phyloP scores from a whole-genome alignment of 805 yeast species.

The Ogataea polymorpha region DNA sequence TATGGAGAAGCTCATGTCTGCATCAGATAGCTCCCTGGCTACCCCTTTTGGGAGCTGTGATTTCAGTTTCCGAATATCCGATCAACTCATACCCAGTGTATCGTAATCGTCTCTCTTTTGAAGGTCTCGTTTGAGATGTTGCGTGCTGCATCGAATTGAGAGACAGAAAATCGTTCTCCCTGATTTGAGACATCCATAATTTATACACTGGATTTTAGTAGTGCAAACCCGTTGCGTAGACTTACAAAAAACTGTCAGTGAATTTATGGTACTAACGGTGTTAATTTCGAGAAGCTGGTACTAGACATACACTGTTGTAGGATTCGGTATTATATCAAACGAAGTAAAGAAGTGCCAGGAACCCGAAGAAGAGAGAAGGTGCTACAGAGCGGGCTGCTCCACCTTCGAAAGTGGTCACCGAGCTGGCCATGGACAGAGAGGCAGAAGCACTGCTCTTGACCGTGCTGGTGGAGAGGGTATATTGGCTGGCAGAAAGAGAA shows the following conservation, averaged over 20 bases:
- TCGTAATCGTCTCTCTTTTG: conserved; percentile 99
- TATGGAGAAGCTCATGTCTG: no score
- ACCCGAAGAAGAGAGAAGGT: conserved; percentile 1
- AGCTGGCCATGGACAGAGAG: background rate
- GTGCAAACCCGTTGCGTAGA: background rate
- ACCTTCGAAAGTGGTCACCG: conserved; percentile 1
- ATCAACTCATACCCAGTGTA: conserved; percentile 97
- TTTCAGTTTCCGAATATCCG: conserved; percentile 80
- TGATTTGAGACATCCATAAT: conserved; percentile 56
- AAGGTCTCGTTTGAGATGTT: conserved; percentile 92
- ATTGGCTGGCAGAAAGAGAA: background rate
- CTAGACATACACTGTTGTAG: no score
- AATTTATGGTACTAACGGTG: no score
- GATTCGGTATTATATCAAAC: background rate
- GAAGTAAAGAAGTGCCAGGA: conserved; percentile 1
- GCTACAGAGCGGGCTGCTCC: background rate
- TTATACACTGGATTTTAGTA: background rate
- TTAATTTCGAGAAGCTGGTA: no score
- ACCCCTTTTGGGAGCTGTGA: conserved; percentile 96
- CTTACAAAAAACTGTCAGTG: no score
- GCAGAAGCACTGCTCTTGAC: no score
- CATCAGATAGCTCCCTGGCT: conserved; percentile 20
- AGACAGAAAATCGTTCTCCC: conserved; percentile 91
- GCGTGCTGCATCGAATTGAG: conserved; percentile 99
- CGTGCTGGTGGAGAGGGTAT: background rate